Percentiles rank a stretch among this genome's conserved stretches.
Conservation (phyloP, 208 protist species). For the Leptomonas pyrrhocoris region DNA sequence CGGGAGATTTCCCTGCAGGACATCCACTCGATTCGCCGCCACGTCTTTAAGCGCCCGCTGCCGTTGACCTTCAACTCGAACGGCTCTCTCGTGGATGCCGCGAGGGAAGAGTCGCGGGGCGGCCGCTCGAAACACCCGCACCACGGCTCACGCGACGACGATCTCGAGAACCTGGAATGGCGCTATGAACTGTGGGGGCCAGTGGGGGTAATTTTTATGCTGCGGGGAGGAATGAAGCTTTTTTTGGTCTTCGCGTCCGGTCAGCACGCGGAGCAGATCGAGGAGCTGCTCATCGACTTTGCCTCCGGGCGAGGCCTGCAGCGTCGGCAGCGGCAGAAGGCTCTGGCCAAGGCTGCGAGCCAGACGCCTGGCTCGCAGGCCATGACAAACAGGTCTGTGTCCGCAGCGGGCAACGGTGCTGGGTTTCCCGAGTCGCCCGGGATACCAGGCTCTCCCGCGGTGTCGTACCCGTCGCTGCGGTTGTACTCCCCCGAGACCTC, state of each 20-base stretch:
- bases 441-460: conserved; percentile 3
- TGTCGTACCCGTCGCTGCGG: conserved; percentile 12
- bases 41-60: conserved; percentile 40
- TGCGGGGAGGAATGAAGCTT: conserved; percentile 29
- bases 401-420: not conserved
- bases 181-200: conserved; percentile 48
- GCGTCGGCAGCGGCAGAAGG: conserved; percentile 11
- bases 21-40: conserved; percentile 31
- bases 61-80: conserved; percentile 30
- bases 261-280: conserved; percentile 24
- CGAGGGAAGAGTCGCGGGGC: not conserved
- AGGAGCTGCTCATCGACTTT: conserved; percentile 24
- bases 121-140: not conserved
- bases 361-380: not conserved
- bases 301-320: conserved; percentile 10
- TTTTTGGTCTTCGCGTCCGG: conserved; percentile 39
- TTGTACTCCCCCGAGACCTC: conserved; percentile 1
- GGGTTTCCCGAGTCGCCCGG: not conserved
- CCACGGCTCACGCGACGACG: not conserved
- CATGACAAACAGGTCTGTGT: not conserved
- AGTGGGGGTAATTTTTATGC: conserved; percentile 36
- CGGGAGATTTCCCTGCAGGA: conserved; percentile 38
- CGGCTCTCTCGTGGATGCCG: conserved; percentile 3
- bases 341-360: not conserved
- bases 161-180: conserved; percentile 26